A percentile compares a stretch with the other conserved stretches of the same genome.
Conservation (phyloP, 1,139 yeast genomes). For the Hyphopichia buzzinii region DNA sequence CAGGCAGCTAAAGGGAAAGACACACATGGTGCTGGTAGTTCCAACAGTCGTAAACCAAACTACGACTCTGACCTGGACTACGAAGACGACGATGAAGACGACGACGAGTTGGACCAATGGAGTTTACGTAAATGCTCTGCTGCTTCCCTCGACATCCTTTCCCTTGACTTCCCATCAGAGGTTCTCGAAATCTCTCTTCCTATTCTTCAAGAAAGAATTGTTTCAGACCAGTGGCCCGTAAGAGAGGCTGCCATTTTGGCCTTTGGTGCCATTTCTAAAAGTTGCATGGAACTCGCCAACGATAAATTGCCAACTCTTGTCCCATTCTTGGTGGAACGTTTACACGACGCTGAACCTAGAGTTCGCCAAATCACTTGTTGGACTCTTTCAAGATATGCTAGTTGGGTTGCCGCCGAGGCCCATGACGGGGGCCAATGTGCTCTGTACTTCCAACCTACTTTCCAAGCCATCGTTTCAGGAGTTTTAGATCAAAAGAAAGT, state of each 20-base stretch:
- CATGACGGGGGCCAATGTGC: constrained; percentile 60
- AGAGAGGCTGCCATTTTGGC: constrained; percentile 94
- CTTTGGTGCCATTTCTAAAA: constrained; percentile 91
- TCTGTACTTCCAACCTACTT: constrained; percentile 70
- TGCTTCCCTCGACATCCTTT: constrained; percentile 81
- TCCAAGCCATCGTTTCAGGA: constrained; percentile 71
- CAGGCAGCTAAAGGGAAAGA: constrained; percentile 67
- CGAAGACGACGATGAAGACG: constrained; percentile 64
- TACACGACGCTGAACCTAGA: constrained; percentile 74
- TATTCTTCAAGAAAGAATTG: constrained; percentile 65
- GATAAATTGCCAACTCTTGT: constrained; percentile 76
- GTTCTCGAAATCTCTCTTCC: constrained; percentile 74
- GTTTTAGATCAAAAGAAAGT: constrained; percentile 82
- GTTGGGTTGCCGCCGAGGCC: constrained; percentile 76
- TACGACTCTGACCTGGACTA: constrained; percentile 49
- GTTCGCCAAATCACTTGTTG: constrained; percentile 94
- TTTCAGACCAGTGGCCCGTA: constrained; percentile 75
- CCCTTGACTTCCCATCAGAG: constrained; percentile 64
- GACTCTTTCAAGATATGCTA: constrained; percentile 84
- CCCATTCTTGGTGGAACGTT: constrained; percentile 79
- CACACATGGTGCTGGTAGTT: constrained; percentile 45
- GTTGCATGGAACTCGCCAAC: constrained; percentile 71
- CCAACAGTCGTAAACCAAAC: constrained; percentile 16
- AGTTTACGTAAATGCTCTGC: constrained; percentile 91
- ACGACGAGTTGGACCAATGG: constrained; percentile 73